A percentile compares a stretch with the other conserved stretches of the same genome.
phyloP scores from a whole-genome alignment of 768 basidiomycete species.

The Aureoboletus auriporus region DNA sequence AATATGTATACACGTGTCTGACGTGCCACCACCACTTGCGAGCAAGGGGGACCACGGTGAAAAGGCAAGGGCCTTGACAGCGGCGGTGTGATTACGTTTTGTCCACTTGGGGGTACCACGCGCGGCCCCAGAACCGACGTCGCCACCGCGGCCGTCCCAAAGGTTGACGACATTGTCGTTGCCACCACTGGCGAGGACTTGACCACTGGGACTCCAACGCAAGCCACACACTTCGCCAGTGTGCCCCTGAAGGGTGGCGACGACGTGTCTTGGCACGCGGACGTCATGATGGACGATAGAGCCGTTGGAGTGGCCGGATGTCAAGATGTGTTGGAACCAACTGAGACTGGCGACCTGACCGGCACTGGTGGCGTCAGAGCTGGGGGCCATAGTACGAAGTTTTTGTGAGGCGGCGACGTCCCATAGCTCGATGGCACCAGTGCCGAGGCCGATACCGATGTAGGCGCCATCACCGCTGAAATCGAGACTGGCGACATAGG shows the following conservation, averaged over 20 bases:
- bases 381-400: conserved; percentile 80
- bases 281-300: conserved; percentile 98
- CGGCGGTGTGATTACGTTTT: conserved; percentile 87
- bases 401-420: conserved; percentile 77
- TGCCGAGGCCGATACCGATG: conserved; percentile 75
- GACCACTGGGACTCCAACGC: conserved; percentile 84
- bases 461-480: conserved; percentile 80
- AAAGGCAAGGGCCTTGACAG: conserved; percentile 90
- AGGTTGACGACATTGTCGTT: conserved; percentile 98
- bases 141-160: conserved; percentile 84
- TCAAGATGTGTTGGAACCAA: conserved; percentile 86
- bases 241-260: conserved; percentile 87
- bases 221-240: conserved; percentile 91
- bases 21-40: conserved; percentile 92
- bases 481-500: conserved; percentile 72
- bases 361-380: conserved; percentile 20
- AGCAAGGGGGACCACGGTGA: conserved; percentile 93
- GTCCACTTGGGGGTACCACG: conserved; percentile 79
- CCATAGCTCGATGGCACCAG: conserved; percentile 93
- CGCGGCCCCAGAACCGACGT: conserved; percentile 40
- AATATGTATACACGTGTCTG: conserved; percentile 85
- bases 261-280: conserved; percentile 79
- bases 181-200: conserved; percentile 89
- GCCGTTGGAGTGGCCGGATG: conserved; percentile 88
- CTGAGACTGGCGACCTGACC: conserved; percentile 79